Percentiles rank a stretch among this genome's conserved stretches.
Conservation (phyloP, 768 basidiomycete genomes). For the Podaxis sp. region DNA sequence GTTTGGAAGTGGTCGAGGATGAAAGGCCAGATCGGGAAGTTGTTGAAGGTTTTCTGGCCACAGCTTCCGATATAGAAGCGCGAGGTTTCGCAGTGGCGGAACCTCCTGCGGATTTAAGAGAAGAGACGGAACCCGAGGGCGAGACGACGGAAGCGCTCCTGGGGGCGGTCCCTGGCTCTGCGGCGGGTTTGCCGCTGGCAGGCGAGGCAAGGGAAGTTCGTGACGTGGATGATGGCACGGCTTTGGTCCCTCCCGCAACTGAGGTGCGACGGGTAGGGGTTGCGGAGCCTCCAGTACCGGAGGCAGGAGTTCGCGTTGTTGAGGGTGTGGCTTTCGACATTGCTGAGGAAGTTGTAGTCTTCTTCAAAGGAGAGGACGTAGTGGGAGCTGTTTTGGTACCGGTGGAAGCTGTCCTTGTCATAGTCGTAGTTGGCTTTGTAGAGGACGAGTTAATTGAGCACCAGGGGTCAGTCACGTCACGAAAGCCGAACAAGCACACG, state of each 20-base stretch:
- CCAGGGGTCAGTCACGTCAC: conserved; percentile 15
- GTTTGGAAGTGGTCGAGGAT: conserved; percentile 32
- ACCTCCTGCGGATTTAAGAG: conserved; percentile 43
- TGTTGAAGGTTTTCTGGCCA: conserved; percentile 43
- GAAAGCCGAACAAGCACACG: conserved; percentile 12
- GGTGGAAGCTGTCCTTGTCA: conserved; percentile 25
- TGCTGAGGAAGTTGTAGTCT: conserved; percentile 34
- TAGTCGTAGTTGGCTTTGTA: conserved; percentile 43
- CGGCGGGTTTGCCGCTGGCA: conserved; percentile 34
- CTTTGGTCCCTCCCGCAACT: conserved; percentile 41
- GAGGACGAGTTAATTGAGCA: conserved; percentile 7
- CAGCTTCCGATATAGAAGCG: conserved; percentile 64
- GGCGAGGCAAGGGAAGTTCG: conserved; percentile 42
- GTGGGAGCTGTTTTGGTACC: conserved; percentile 32
- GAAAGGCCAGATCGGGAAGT: conserved; percentile 30
- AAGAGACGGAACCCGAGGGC: conserved; percentile 50
- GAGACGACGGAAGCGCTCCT: conserved; percentile 54
- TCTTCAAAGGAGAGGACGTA: conserved; percentile 23
- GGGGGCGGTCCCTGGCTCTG: conserved; percentile 26
- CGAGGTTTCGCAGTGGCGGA: conserved; percentile 53
- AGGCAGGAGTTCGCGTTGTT: conserved; percentile 32
- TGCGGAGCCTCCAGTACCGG: conserved; percentile 28
- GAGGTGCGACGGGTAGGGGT: conserved; percentile 46
- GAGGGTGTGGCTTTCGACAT: conserved; percentile 33
- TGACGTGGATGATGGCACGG: conserved; percentile 31